Conservation (phyloP, 306 rosid genomes). For the Fagus sylvatica region DNA sequence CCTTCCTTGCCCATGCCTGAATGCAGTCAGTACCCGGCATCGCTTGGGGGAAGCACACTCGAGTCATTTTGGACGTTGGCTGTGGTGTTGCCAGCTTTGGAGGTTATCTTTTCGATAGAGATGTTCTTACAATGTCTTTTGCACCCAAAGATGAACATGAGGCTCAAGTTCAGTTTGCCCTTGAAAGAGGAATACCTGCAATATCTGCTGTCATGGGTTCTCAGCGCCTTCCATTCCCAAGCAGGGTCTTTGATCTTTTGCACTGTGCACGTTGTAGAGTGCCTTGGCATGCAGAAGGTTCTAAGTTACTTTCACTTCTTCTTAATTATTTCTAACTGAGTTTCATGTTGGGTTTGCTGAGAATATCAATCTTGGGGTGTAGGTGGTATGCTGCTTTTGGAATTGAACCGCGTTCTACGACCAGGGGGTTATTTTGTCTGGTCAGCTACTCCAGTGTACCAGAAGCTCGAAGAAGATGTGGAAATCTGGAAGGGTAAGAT, state of each 20-base stretch:
- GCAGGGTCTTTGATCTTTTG: slow-evolving; percentile 66
- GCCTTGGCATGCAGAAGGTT: slow-evolving; percentile 91
- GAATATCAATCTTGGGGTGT: slow-evolving; percentile 12
- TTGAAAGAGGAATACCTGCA: slow-evolving; percentile 92
- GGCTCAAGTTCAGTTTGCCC: slow-evolving; percentile 94
- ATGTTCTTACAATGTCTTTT: slow-evolving; percentile 82
- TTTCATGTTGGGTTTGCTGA: slow-evolving; percentile 1
- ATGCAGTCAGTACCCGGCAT: slow-evolving; percentile 65
- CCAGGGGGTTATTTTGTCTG: slow-evolving; percentile 84
- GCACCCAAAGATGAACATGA: slow-evolving; percentile 98
- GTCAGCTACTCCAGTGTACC: slow-evolving; percentile 96
- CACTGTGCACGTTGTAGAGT: slow-evolving; percentile 95
- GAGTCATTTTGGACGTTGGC: slow-evolving; percentile 87
- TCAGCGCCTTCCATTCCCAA: slow-evolving; percentile 80
- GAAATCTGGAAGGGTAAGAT: slow-evolving; percentile 74
- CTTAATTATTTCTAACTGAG: slow-evolving; percentile 2
- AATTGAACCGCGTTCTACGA: slow-evolving; percentile 74
- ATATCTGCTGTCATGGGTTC: slow-evolving; percentile 97
- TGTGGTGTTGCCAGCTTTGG: slow-evolving; percentile 97
- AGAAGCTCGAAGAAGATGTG: slow-evolving; percentile 74
- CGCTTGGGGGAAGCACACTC: slow-evolving; percentile 72
- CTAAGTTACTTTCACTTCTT: neutral
- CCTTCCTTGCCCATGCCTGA: neutral
- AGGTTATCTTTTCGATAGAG: slow-evolving; percentile 81
- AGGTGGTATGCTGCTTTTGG: slow-evolving; percentile 87